Conservation (phyloP, 2,329 filamentous ascomycete genomes). For the Colletotrichum spinosum region DNA sequence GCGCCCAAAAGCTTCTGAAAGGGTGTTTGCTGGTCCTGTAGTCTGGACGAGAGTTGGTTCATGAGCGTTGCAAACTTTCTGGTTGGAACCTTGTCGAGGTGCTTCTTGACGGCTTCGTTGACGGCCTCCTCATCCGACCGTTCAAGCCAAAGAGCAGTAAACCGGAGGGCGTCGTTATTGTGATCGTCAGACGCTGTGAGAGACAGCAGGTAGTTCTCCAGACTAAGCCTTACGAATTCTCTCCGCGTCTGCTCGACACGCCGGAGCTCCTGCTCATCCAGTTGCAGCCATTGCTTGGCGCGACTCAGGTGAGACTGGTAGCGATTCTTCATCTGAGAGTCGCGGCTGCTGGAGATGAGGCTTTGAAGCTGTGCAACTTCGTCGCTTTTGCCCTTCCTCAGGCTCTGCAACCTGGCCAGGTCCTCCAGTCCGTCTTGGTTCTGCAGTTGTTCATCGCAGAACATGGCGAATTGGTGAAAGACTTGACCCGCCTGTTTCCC, state of each 20-base stretch:
- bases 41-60: slow-evolving; percentile 95
- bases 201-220: slow-evolving; percentile 93
- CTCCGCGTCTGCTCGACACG: slow-evolving; percentile 81
- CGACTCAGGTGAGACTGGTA: slow-evolving; percentile 74
- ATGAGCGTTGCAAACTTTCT: slow-evolving; percentile 93
- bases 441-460: slow-evolving; percentile 94
- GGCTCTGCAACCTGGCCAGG: slow-evolving; percentile 80
- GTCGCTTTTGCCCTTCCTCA: slow-evolving; percentile 83
- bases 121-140: slow-evolving; percentile 80
- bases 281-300: slow-evolving; percentile 88
- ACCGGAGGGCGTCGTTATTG: slow-evolving; percentile 89
- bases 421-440: slow-evolving; percentile 88
- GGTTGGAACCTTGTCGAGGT: slow-evolving; percentile 82
- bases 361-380: slow-evolving; percentile 81
- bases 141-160: slow-evolving; percentile 94
- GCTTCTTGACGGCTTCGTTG: slow-evolving; percentile 79
- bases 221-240: slow-evolving; percentile 85
- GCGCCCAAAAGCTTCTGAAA: slow-evolving; percentile 83
- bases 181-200: slow-evolving; percentile 88
- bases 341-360: slow-evolving; percentile 62
- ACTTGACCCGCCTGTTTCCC: slow-evolving; percentile 86
- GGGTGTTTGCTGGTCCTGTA: slow-evolving; percentile 75
- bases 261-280: slow-evolving; percentile 89
- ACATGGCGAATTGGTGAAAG: slow-evolving; percentile 93
- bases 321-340: slow-evolving; percentile 65